Conservation (phyloP, 202 grass and related monocot species). For the Eragrostis tef region DNA sequence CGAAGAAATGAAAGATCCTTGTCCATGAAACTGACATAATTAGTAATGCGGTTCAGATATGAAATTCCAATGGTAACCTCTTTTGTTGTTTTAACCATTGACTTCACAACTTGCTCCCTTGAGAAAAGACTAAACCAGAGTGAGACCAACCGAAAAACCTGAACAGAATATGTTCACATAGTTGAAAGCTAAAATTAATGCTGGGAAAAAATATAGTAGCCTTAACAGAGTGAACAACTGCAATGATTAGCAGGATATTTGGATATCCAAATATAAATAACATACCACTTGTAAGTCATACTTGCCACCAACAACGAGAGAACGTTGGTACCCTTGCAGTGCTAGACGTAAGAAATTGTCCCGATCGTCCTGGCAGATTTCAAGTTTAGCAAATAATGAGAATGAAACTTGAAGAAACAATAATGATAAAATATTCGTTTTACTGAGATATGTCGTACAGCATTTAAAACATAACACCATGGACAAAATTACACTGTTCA, state of each 20-base stretch:
- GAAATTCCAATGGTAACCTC: constrained; percentile 54
- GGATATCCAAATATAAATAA: constrained; percentile 34
- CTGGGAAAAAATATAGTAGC: constrained; percentile 31
- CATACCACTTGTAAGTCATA: constrained; percentile 97
- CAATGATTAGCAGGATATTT: constrained; percentile 2
- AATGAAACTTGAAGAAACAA: not conserved
- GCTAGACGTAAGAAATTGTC: constrained; percentile 82
- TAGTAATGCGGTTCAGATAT: constrained; percentile 35
- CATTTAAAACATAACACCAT: constrained; percentile 30
- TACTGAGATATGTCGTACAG: constrained; percentile 9
- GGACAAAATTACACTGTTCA: not conserved
- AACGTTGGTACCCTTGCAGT: constrained; percentile 78
- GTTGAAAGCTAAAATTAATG: constrained; percentile 11
- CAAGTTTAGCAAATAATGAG: constrained; percentile 42
- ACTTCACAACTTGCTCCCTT: constrained; percentile 71
- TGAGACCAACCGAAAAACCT: constrained; percentile 90
- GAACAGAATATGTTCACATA: constrained; percentile 33
- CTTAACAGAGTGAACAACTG: not conserved
- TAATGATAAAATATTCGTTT: not conserved
- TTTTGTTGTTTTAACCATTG: constrained; percentile 81
- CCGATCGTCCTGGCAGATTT: constrained; percentile 69
- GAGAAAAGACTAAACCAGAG: constrained; percentile 94
- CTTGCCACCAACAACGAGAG: constrained; percentile 80
- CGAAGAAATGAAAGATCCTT: constrained; percentile 29
- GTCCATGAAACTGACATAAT: constrained; percentile 32